phyloP scores from a whole-genome alignment of 176 grass and related monocot species.

The Triticum dicoccoides region DNA sequence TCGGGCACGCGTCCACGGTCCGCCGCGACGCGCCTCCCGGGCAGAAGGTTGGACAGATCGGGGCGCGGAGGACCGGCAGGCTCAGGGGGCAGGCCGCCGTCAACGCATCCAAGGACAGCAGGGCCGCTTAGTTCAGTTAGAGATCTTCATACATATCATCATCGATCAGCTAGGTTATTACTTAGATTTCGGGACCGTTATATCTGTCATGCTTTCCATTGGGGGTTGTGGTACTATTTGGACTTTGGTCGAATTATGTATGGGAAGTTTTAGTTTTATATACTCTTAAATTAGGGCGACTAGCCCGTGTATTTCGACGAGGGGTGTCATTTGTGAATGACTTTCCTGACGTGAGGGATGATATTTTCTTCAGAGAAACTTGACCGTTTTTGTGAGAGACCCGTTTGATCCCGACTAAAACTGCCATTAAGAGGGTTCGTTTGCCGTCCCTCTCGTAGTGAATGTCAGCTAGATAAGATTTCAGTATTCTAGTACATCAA shows the following conservation, averaged over 20 bases:
- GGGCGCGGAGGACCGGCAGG: slow-evolving; percentile 78
- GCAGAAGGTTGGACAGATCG: slow-evolving; percentile 83
- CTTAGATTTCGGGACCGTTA: background rate
- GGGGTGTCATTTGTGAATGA: no score
- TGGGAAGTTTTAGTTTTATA: background rate
- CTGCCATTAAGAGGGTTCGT: no score
- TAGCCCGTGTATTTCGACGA: no score
- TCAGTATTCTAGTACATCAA: no score
- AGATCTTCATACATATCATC: background rate
- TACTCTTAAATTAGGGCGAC: background rate
- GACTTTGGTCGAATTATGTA: background rate
- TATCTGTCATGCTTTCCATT: background rate
- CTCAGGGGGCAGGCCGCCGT: slow-evolving; percentile 85
- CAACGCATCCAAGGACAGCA: slow-evolving; percentile 68
- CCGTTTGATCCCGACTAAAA: no score
- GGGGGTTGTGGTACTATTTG: background rate
- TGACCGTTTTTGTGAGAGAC: no score
- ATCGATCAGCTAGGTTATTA: background rate
- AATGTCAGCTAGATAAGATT: no score
- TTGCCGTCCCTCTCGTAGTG: no score
- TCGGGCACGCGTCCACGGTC: slow-evolving; percentile 87
- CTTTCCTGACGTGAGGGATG: no score
- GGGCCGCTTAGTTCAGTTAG: slow-evolving; percentile 39
- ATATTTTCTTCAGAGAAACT: no score
- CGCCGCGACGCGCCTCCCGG: slow-evolving; percentile 83